Evolutionary conservation across 2,329 filamentous ascomycete genomes (phyloP), one percentile per base, ranked within the genome.

Genomic region (Aspergillus phoenicis): DNA sequence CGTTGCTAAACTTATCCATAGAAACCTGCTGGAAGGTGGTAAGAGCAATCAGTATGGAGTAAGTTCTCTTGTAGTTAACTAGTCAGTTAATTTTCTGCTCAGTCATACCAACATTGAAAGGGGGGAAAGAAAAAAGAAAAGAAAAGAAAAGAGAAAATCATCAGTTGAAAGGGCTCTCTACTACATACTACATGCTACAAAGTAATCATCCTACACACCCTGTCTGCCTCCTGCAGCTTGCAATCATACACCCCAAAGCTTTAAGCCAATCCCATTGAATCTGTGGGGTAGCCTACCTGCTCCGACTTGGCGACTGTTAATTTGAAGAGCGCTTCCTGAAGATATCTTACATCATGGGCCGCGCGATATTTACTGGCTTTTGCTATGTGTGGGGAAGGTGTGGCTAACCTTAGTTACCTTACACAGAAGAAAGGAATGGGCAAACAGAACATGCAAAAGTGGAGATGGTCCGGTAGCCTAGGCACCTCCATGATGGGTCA

Each of bases 1-100:
- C 15, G 54, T 43, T 58, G 36, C 45, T 58, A 45, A 51, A 58
- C 26, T 52, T 43, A 51, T 30, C 39, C 52, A 45, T 59, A 47
- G 57, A 28, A 36, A 53, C 41, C 41, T 26, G 52, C 33, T 53
- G 17, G 17, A 22, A 52, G 15, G 39, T 20, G 17, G 41, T 11
- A 24, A 7, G 41, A 45, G 20, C 8, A 22, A 2, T 13, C 10
- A 52, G 28, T 38, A 52, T 30, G n/a, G 49, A 13, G 20, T 52
- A 33, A 36, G 11, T 36, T 36, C 13, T 36, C 33, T 36, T 36
- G 33, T 13, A 36, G 33, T 36, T 11, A 36, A 36, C 5, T 36
- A 36, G 33, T 36, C 33, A 13, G 11, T 36, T 13, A 11, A 15
- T 36, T 36, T 36, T 15, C 33, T 36, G 33, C 10, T 36, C 33